Base-by-base conservation (phyloP, 805 yeast species). In the Monosporozyma siamensis region DNA sequence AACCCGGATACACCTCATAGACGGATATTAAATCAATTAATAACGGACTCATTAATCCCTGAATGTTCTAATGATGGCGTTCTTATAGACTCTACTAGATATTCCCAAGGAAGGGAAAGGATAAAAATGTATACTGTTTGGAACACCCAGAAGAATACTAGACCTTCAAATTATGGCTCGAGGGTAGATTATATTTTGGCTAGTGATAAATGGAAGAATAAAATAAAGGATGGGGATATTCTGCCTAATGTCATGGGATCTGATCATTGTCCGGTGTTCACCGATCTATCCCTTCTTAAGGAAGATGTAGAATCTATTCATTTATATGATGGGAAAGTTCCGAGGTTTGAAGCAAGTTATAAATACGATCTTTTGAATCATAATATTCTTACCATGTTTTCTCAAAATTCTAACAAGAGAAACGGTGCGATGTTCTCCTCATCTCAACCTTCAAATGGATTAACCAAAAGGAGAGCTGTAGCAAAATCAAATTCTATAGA, bases 241-340 rank as follows among this genome's bases (percentile, higher is more conserved):
- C 72, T 83, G 72, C 80, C 87, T 0, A 70, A 70, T 35, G 53
- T 89, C 1, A 66, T 74, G 58, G 98, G 98, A 0, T 86, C 96
- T 0, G 98, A 90, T 59, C 98, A 90, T 62, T 90, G 97, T 60
- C 98, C 98, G 0, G 76, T 87, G 0, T 87, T 60, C 54, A 71
- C 87, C 1, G 97, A 87, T 58, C 54, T 88, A 10, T 30, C 14
- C 4, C 14, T 21, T 14, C 1, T 9, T 1, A 24, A 47, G 22
- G 8, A 25, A 8, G 25, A 10, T 15, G 3, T 17, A 6, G 23
- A 4, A 8, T 10, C 23, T 2, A 15, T 17, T 14, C 3, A 11
- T 3, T 1, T 7, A 31, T 9, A 18, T 31, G 23, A 20, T 18
- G n/a, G 15, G 11, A 44, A 40, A 31, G 39, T 48, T 5, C 70